Conservation (phyloP, 495 filamentous ascomycete genomes). For the Neurospora sublineolata region DNA sequence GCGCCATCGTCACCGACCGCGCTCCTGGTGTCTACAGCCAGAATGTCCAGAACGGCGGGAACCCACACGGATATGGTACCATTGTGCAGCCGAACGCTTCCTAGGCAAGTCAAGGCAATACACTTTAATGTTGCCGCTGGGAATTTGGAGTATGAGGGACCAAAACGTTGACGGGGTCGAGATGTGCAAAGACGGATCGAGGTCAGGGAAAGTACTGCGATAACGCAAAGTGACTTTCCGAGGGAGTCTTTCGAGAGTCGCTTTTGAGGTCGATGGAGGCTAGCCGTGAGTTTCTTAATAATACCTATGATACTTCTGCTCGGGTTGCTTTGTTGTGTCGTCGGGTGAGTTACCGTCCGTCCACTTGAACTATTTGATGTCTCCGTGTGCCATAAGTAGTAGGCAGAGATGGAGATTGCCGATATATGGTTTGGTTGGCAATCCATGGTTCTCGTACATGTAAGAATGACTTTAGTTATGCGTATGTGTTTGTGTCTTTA, state of each 20-base stretch:
- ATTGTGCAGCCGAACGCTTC: constrained; percentile 25
- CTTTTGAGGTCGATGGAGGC: not conserved
- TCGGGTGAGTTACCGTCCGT: not conserved
- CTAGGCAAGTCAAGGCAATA: not conserved
- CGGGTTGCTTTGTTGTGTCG: not conserved
- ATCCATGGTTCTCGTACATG: not conserved
- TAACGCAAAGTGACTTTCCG: not conserved
- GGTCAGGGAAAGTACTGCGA: not conserved
- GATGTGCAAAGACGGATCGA: not conserved
- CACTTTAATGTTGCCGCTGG: not conserved
- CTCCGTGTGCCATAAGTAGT: not conserved
- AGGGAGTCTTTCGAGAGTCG: not conserved
- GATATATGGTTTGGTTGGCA: not conserved
- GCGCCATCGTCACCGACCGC: constrained; percentile 31
- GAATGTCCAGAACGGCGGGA: constrained; percentile 61
- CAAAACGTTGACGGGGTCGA: not conserved
- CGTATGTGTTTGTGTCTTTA: not conserved
- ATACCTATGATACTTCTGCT: not conserved
- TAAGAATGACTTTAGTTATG: not conserved
- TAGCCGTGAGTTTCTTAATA: not conserved
- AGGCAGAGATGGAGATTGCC: not conserved
- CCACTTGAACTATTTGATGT: not conserved
- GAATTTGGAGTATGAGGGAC: not conserved
- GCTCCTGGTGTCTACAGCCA: constrained; percentile 75
- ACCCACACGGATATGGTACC: constrained; percentile 37